Percentiles rank a stretch among this genome's conserved stretches.
These are phyloP conservation scores for Loxodes magnus DNA, from an alignment of 73 alveolate genomes.

Conservation along the genomic window DNA sequence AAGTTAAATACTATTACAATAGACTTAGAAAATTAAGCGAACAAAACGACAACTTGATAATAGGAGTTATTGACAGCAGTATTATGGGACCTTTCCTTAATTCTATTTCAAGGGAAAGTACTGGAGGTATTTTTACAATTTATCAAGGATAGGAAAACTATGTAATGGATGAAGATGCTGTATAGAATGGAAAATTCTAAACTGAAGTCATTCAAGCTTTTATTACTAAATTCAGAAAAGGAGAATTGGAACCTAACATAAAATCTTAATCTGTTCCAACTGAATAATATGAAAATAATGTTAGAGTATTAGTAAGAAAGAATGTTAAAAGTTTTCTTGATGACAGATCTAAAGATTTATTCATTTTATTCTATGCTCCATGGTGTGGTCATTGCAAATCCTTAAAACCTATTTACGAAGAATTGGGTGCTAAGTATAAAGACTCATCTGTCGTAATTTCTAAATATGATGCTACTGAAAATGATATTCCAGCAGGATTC, in stretches of 20 bases:
- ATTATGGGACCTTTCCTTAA: no score
- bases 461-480: slow-evolving; percentile 81
- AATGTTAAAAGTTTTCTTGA: slow-evolving; percentile 69
- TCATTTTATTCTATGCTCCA: slow-evolving; percentile 94
- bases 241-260: slow-evolving; percentile 52
- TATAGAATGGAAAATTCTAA: slow-evolving; percentile 54
- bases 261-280: slow-evolving; percentile 85
- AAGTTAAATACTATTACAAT: no score
- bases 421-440: slow-evolving; percentile 72
- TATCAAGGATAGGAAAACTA: slow-evolving; percentile 38
- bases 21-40: no score
- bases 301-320: slow-evolving; percentile 82
- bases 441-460: slow-evolving; percentile 65
- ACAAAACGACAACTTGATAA: no score
- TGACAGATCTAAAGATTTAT: slow-evolving; percentile 72
- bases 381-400: slow-evolving; percentile 98
- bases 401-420: slow-evolving; percentile 86
- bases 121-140: slow-evolving; percentile 79
- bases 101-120: no score
- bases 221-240: slow-evolving; percentile 50
- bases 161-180: slow-evolving; percentile 56
- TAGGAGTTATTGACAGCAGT: no score
- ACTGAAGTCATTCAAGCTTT: slow-evolving; percentile 31
- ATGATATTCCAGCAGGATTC: slow-evolving; percentile 68
- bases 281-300: slow-evolving; percentile 56